phyloP scores from a whole-genome alignment of 805 yeast species.

The Teunomyces cretensis region DNA sequence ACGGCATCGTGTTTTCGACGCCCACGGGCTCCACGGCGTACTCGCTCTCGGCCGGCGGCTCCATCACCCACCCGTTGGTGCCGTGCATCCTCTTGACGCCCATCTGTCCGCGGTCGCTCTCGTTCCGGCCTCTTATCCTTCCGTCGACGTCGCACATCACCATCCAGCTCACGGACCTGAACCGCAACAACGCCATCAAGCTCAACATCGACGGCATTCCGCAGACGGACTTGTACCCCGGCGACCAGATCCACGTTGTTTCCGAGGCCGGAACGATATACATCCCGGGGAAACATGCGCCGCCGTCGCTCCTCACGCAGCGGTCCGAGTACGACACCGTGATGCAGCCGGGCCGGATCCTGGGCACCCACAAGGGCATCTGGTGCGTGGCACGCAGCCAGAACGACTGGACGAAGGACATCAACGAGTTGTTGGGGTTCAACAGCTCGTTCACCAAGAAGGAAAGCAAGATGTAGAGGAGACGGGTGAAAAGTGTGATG shows the following conservation, averaged over 20 bases:
- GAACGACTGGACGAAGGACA: conserved; percentile 90
- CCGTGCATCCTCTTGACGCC: conserved; percentile 83
- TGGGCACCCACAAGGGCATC: conserved; percentile 46
- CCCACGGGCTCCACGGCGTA: conserved; percentile 97
- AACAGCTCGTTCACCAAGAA: conserved; percentile 71
- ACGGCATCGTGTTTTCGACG: conserved; percentile 80
- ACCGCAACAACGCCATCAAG: conserved; percentile 43
- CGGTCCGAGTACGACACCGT: conserved; percentile 3
- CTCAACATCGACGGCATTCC: conserved; percentile 84
- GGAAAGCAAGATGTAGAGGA: conserved; percentile 4
- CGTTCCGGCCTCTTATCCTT: conserved; percentile 84
- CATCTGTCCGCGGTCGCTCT: conserved; percentile 85
- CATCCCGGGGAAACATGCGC: conserved; percentile 50
- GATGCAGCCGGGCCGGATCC: conserved; percentile 5
- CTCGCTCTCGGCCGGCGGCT: conserved; percentile 85
- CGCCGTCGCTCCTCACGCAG: conserved; percentile 19
- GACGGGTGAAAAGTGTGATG: too few species aligned
- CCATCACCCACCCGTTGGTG: conserved; percentile 87
- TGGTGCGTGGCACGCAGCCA: conserved; percentile 85
- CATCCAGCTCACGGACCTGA: conserved; percentile 52
- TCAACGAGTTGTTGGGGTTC: conserved; percentile 85
- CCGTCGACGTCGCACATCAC: conserved; percentile 77
- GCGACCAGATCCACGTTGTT: conserved; percentile 76
- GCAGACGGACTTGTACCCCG: conserved; percentile 63
- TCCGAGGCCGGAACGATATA: conserved; percentile 56